Base-by-base conservation (phyloP, 2,329 filamentous ascomycete genomes). In the Beauveria brongniartii region DNA sequence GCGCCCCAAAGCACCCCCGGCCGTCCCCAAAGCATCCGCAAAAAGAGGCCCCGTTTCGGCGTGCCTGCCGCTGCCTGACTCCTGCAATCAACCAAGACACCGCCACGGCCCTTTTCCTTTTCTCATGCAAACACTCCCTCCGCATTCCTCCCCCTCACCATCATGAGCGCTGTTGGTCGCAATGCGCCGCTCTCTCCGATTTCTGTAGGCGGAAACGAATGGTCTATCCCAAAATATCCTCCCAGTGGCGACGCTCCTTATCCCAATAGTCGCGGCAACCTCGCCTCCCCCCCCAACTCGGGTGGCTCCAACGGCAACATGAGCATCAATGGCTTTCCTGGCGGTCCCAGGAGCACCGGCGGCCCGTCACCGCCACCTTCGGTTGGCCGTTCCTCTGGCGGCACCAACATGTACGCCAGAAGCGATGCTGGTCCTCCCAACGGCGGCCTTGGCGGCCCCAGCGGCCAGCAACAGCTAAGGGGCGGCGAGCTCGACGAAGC, bases 321-420 rank as follows among this genome's bases (percentile, higher is more conserved):
- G 69, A 81, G 79, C 67, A 84, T 88, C 78, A 88, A 84, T 74
- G 81, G 78, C 68, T 85, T 83, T 69, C 77, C 82, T 56, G 71
- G 81, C 37, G 80, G 77, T 64, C 82, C 79, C 73, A 80, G 78
- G 75, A 84, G 77, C 71, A 77, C 77, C 64, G 83, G 82, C 66
- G 83, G 81, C 28, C 85, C 93, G 57, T 97, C 93, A 55, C 92
- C 93, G 59, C 93, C 94, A 28, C 91, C 88, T 65, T 97, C 93
- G 5, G 81, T 97, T 67, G 91, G 89, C 64, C 83, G 90, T 65
- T 95, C 91, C 56, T 97, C 91, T 73, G 87, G 89, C 71, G 91
- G 90, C 61, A 90, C 88, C 46, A 83, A 83, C 63, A 73, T 88
- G 64, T 91, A 87, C 79, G 78, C 85, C 70, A 73, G 84, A 79